Base-by-base conservation (phyloP, 257 asterid genomes). In the Avicennia marina region DNA sequence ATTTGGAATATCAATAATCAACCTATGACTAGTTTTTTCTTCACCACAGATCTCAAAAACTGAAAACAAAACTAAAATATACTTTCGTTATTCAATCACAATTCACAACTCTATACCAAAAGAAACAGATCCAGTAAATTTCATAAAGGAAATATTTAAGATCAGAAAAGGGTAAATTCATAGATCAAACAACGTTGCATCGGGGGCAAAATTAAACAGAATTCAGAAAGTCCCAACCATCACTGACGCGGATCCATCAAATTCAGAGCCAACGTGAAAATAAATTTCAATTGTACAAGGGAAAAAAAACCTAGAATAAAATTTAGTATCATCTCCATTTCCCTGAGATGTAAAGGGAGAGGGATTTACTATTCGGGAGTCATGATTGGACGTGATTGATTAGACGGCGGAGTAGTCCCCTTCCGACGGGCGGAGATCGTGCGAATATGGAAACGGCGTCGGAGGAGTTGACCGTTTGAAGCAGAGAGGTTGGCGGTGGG, bases 361-460 rank as follows among this genome's bases (percentile, higher is more conserved):
- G 66, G 50, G 50, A 64, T 39, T 60, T 60, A 74, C 79, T 74
- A 74, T 74, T 74, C 75, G 49, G 79, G 75, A 43, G 58, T 62
- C 79, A 74, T 74, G 66, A 60, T 56, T 39, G 60, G 55, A 36
- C 38, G 53, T 13, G 17, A 17, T 27, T 8, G 65, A 48, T 63
- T 18, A 27, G 34, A 47, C 53, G 41, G 41, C 51, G 70, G 63
- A 60, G 21, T 42, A 63, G n/a, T 59, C 65, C 54, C 62, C 65
- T 64, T 18, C 63, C 54, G 68, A 24, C 71, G 41, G 56, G 16
- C 71, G 49, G 70, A 58, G 62, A 52, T 70, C 50, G 43, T 16
- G 57, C 25, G 26, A 31, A 4, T 6, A 44, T n/a, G 66, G 20
- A 26, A 63, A 56, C 57, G 60, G 46, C 40, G 67, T 17, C 55